Base-by-base conservation (phyloP, 495 filamentous ascomycete species). In the Penicillium cataractarum region DNA sequence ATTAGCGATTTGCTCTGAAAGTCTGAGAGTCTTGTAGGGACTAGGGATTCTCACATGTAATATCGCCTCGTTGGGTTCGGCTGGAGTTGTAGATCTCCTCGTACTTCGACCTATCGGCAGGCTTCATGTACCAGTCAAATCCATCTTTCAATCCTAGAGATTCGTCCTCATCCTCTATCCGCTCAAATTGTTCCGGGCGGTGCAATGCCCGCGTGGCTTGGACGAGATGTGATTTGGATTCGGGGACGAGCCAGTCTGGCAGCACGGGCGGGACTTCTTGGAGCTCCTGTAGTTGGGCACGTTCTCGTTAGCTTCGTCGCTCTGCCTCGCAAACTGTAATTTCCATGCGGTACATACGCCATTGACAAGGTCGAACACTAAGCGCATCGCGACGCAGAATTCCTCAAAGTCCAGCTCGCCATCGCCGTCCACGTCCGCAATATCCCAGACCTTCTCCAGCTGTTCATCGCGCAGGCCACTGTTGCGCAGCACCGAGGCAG, bases 81-180 rank as follows among this genome's bases (percentile, higher is more conserved):
- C 92, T 94, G 63, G 95, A 90, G 60, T 85, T 89, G 76, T 97
- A 99, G 73, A 99, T 98, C 51, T 92, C 90, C 73, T 97, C 91
- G 76, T 99, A 99, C 77, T 96, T 97, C 57, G 86, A 70, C 77
- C 92, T 94, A 73, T 98, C 93, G 42, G 81, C 76, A 2, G 95
- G 95, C 62, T 86, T 90, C 93, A 99, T 98, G 77, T 99, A 99
- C 95, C 95, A 99, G 75, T 99, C 95, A 76, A 99, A 99, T 1
- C 93, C 93, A 77, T 97, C 91, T 72, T 95, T 96, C 57, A 99
- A 78, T 6, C 95, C 92, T 5, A 86, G 85, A 22, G 85, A 86
- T 70, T 93, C 92, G 63, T 92, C 89, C 62, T 93, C 90, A 46
- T 86, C 83, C 59, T 85, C 83, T 63, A 92, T 83, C 60, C 86